phyloP scores from a whole-genome alignment of 2,329 filamentous ascomycete species.

The Plectosphaerella cucumerina region DNA sequence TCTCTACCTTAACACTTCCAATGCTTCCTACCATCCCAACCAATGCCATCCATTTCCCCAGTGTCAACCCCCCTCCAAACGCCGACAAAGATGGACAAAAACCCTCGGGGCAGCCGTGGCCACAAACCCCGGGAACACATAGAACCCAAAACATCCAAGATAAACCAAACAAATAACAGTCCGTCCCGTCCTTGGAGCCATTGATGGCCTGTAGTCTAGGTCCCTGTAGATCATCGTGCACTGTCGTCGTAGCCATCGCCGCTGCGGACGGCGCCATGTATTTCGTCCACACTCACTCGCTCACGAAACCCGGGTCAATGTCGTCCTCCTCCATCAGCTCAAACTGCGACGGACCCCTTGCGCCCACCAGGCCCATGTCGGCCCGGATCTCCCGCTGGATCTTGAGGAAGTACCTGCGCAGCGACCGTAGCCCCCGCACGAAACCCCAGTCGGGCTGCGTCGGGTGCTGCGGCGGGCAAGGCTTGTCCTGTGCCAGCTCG shows the following conservation, averaged over 20 bases:
- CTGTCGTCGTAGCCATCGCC: background rate
- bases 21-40: background rate
- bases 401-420: conserved; percentile 79
- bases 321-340: conserved; percentile 3
- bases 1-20: background rate
- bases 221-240: background rate
- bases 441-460: conserved; percentile 84
- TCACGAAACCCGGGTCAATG: conserved; percentile 4
- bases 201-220: background rate
- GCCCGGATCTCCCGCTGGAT: conserved; percentile 74
- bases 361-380: conserved; percentile 40
- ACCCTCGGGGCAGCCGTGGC: background rate
- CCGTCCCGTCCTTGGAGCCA: background rate
- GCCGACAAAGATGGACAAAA: background rate
- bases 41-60: background rate
- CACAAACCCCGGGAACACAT: background rate
- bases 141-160: background rate
- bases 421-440: conserved; percentile 72
- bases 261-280: background rate
- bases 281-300: conserved; percentile 7
- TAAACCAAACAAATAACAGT: background rate
- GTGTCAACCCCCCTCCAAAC: background rate
- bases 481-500: conserved; percentile 57
- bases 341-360: background rate
- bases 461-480: conserved; percentile 79